phyloP scores from a whole-genome alignment of 192 early-diverging fungal species.

The Backusella sp. region DNA sequence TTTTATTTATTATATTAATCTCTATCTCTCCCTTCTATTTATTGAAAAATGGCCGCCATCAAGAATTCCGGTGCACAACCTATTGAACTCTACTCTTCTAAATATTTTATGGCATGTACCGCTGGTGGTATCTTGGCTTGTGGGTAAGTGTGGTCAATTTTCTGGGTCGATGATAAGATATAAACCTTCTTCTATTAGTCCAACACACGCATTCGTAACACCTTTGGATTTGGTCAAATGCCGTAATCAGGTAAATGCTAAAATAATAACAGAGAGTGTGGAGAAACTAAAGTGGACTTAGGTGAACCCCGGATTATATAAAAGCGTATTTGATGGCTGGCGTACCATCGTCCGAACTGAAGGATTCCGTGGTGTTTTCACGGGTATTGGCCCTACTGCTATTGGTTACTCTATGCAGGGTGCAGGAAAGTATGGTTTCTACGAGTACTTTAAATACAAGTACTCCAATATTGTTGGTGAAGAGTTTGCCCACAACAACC shows the following conservation, averaged over 20 bases:
- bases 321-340: constrained; percentile 42
- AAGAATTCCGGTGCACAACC: constrained; percentile 1
- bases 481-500: constrained; percentile 72
- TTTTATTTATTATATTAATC: background rate
- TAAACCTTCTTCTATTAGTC: constrained; percentile 1
- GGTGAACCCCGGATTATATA: constrained; percentile 30
- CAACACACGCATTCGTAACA: constrained; percentile 38
- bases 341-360: constrained; percentile 40
- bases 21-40: background rate
- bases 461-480: constrained; percentile 63
- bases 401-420: constrained; percentile 86
- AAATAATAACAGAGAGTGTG: background rate
- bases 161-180: background rate
- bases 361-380: constrained; percentile 72
- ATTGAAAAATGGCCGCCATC: background rate
- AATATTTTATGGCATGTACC: constrained; percentile 40
- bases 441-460: constrained; percentile 86
- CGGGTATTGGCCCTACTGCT: constrained; percentile 76
- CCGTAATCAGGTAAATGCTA: constrained; percentile 36
- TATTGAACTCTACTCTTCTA: constrained; percentile 33
- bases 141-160: constrained; percentile 13
- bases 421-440: constrained; percentile 86
- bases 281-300: background rate
- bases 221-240: constrained; percentile 48
- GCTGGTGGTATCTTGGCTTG: constrained; percentile 42